Conservation (phyloP, 495 filamentous ascomycete genomes). For the Xeromyces bisporus region DNA sequence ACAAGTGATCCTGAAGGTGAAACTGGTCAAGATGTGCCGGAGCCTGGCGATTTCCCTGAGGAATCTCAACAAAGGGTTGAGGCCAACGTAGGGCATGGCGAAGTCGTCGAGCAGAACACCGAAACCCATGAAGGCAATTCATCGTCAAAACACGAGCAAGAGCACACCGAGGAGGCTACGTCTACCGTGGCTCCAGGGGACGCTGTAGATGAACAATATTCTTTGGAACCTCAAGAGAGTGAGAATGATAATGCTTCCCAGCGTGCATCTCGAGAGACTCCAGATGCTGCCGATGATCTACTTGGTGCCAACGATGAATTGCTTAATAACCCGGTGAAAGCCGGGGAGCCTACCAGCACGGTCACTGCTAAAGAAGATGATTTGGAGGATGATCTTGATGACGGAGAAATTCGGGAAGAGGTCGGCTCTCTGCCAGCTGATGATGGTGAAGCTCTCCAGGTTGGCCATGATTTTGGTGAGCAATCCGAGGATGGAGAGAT, state of each 20-base stretch:
- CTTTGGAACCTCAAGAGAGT: slow-evolving; percentile 5
- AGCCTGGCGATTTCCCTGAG: background rate
- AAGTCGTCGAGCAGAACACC: slow-evolving; percentile 4
- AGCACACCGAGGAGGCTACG: slow-evolving; percentile 4
- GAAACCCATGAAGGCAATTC: slow-evolving; percentile 7
- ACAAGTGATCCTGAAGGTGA: slow-evolving; percentile 8
- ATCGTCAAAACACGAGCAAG: background rate
- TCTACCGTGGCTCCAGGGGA: slow-evolving; percentile 4
- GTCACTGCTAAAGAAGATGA: slow-evolving; percentile 1
- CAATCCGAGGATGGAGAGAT: slow-evolving; percentile 1
- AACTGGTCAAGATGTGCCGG: background rate
- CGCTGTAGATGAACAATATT: slow-evolving; percentile 6
- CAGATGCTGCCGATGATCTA: slow-evolving; percentile 15
- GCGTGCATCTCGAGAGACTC: slow-evolving; percentile 4
- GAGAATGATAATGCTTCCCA: slow-evolving; percentile 7
- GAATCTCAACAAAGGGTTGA: no score
- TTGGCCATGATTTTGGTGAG: background rate
- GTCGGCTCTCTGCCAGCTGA: background rate
- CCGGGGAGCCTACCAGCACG: slow-evolving; percentile 1
- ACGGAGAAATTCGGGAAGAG: slow-evolving; percentile 6
- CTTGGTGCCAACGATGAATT: slow-evolving; percentile 18
- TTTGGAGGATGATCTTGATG: slow-evolving; percentile 6
- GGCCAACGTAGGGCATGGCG: slow-evolving; percentile 8
- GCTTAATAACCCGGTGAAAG: slow-evolving; percentile 12
- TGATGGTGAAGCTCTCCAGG: background rate